Evolutionary conservation across 2,329 filamentous ascomycete species (phyloP).

Genomic region (Didymella segeticola): DNA sequence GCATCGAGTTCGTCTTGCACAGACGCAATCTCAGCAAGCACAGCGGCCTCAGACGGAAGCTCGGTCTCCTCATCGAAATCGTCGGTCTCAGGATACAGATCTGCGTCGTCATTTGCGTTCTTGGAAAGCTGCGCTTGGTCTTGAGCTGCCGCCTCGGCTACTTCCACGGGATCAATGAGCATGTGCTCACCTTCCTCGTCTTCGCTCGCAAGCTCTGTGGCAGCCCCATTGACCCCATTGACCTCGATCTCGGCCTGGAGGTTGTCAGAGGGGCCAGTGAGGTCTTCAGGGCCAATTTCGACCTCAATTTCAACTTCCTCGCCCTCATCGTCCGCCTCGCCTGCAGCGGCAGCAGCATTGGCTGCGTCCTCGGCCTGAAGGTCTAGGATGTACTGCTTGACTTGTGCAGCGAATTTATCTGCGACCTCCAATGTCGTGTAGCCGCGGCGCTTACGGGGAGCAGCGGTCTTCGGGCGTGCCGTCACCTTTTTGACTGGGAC

Average conservation of each 20-base stretch:
- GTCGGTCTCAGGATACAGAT: background rate
- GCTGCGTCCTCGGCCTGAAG: slow-evolving; percentile 20
- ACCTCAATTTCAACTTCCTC: slow-evolving; percentile 4
- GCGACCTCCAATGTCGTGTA: slow-evolving; percentile 37
- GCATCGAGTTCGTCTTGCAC: slow-evolving; percentile 2
- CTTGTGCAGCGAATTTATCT: slow-evolving; percentile 29
- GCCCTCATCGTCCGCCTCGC: slow-evolving; percentile 17
- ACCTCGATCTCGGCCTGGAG: background rate
- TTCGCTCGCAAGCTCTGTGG: background rate
- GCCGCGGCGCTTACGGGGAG: slow-evolving; percentile 36
- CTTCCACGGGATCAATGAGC: background rate
- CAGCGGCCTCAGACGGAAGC: slow-evolving; percentile 10
- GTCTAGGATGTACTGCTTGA: slow-evolving; percentile 22
- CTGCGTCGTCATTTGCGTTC: background rate
- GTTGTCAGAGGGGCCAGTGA: background rate
- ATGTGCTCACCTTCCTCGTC: background rate
- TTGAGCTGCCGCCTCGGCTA: background rate
- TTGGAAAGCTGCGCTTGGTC: background rate
- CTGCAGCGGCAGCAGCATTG: slow-evolving; percentile 7
- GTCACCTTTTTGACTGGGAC: slow-evolving; percentile 17
- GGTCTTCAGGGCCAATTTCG: slow-evolving; percentile 7
- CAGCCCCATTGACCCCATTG: background rate
- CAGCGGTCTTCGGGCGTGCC: slow-evolving; percentile 15
- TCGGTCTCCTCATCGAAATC: slow-evolving; percentile 5
- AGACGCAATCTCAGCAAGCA: slow-evolving; percentile 11